Evolutionary conservation across 148 eudicot genomes (phyloP).

Genomic region (Simmondsia chinensis): DNA sequence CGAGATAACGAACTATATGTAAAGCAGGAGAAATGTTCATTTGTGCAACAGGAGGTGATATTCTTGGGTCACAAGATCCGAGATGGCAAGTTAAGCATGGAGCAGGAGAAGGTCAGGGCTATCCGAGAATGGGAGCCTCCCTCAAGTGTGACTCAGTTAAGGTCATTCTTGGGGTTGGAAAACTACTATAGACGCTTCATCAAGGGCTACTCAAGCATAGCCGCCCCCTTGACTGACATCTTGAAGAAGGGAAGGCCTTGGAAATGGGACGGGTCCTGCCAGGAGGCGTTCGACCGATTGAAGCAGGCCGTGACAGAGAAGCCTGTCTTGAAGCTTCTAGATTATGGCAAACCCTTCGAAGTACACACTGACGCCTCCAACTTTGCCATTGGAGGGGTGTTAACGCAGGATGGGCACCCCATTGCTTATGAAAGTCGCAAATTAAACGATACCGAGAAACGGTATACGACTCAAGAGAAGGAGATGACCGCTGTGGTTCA

Average conservation of each 20-base stretch:
- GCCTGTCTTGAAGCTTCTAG: neutral
- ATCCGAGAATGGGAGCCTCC: conserved; percentile 1
- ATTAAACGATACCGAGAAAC: neutral
- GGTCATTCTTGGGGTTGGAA: conserved; percentile 3
- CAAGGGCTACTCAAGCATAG: neutral
- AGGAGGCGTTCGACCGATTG: neutral
- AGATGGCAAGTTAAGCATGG: conserved; percentile 1
- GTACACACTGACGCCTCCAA: conserved; percentile 5
- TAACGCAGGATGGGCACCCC: conserved; percentile 11
- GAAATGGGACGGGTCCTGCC: neutral
- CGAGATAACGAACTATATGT: neutral
- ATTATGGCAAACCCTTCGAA: neutral
- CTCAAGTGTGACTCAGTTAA: neutral
- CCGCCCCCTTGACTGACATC: neutral
- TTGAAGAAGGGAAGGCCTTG: conserved; percentile 2
- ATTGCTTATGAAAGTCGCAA: conserved; percentile 9
- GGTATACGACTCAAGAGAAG: conserved; percentile 4
- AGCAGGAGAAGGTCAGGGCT: neutral
- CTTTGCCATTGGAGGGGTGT: conserved; percentile 3
- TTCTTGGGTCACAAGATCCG: conserved; percentile 1
- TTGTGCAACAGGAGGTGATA: neutral
- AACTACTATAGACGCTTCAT: conserved; percentile 17
- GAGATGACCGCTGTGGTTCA: conserved; percentile 5
- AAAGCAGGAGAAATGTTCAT: conserved; percentile 5
- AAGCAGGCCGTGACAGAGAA: neutral